Evolutionary conservation across 768 basidiomycete species (phyloP), one percentile per base, ranked within the genome.

Genomic region (Leccinum aurantiacum): DNA sequence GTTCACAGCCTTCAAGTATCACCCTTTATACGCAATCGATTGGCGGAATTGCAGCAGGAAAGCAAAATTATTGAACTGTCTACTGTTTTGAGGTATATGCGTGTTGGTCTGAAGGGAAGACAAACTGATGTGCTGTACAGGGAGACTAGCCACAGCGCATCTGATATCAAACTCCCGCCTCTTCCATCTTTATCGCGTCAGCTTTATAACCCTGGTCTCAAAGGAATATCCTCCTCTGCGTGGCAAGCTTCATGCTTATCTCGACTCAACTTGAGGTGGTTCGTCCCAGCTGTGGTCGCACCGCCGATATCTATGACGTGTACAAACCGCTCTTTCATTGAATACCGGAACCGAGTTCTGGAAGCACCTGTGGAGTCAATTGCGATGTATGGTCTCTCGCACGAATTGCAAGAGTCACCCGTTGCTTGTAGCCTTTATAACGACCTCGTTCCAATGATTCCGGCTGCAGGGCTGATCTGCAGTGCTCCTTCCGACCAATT

Each of bases 231-330:
- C 8, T 70, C 71, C 17, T 73, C 77, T 19, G 77, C 79, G 13
- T 96, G 93, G 89, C 74, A 80, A 57, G 71, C 78, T n/a, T 95
- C 95, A 2, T 92, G 86, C 69, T 76, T 98, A 29, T 94, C 92
- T 41, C 85, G 91, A 41, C 85, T 84, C 2, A 84, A 84, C 14
- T 80, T 95, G 64, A 87, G 86, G 64, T 97, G 94, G 88, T 92
- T 88, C 74, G 79, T 91, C 17, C 92, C 93, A n/a, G 79, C 87
- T 9, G 94, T 79, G 8, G 83, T 93, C 33, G 96, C 96, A 0
- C 96, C 96, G 4, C 84, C 91, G 0, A 89, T 97, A 60, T 71
- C 83, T 27, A 75, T 90, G 60, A 80, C 85, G 63, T 92, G 89
- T 69, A 81, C 84, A 44, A 84, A 93, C 71, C 86, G 93, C 50